These are phyloP conservation scores for Camelina laxa DNA, from an alignment of 345 rosid species.

Conservation along the genomic window DNA sequence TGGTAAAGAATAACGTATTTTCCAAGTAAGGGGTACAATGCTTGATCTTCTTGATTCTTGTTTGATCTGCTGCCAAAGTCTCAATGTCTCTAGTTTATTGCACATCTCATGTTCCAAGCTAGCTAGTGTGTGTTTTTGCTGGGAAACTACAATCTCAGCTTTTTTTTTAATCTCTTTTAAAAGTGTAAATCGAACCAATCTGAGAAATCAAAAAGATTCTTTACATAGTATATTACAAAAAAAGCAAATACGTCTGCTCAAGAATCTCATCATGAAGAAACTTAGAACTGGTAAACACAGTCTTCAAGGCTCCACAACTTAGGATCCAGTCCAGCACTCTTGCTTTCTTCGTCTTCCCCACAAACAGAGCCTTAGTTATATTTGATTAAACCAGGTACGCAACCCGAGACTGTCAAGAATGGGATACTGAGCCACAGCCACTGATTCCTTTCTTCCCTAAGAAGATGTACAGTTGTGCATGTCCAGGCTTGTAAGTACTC, in stretches of 20 bases:
- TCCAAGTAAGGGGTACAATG: no score
- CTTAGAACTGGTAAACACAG: neutral
- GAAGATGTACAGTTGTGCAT: no score
- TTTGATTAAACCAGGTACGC: slow-evolving; percentile 76
- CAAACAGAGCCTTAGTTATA: slow-evolving; percentile 65
- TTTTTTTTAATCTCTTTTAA: no score
- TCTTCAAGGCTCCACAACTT: slow-evolving; percentile 32
- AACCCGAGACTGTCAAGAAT: slow-evolving; percentile 57
- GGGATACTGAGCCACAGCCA: slow-evolving; percentile 66
- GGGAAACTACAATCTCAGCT: no score
- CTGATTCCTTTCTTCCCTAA: slow-evolving; percentile 64
- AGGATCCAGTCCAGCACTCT: slow-evolving; percentile 50
- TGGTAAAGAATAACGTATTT: no score
- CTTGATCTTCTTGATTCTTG: no score
- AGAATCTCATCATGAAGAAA: slow-evolving; percentile 20
- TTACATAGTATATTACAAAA: slow-evolving; percentile 7
- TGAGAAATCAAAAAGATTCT: neutral
- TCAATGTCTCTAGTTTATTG: no score
- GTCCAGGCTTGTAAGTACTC: slow-evolving; percentile 49
- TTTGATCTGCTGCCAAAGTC: no score
- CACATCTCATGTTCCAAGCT: no score
- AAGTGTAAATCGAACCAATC: no score
- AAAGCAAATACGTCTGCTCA: slow-evolving; percentile 2
- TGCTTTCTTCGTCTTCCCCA: slow-evolving; percentile 71
- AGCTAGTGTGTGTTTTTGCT: no score